Conservation (phyloP, 2,329 filamentous ascomycete species). For the Alternaria tenuissima region DNA sequence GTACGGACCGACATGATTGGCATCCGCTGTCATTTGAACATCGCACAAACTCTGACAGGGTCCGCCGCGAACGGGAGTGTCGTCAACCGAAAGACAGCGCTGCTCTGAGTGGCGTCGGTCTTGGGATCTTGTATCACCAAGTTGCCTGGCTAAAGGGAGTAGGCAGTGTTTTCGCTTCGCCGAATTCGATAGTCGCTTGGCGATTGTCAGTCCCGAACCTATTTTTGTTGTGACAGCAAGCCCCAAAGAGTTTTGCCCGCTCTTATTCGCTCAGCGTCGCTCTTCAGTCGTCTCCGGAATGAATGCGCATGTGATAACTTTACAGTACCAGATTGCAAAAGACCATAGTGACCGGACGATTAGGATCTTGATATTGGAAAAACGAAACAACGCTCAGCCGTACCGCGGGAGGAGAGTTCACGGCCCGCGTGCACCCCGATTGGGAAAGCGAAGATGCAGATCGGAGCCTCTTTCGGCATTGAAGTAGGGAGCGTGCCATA, state of each 20-base stretch:
- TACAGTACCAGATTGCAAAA: not conserved
- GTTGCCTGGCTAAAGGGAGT: not conserved
- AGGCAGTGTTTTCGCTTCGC: not conserved
- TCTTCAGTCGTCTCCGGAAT: not conserved
- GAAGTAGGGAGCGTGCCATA: not conserved
- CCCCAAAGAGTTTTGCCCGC: not conserved
- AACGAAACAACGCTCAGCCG: not conserved
- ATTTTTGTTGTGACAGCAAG: not conserved
- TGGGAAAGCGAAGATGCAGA: conserved; percentile 4
- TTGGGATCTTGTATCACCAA: not conserved
- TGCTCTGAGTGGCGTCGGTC: not conserved
- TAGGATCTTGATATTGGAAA: conserved; percentile 4
- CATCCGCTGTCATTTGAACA: conserved; percentile 3
- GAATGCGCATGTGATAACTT: not conserved
- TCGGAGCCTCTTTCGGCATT: not conserved
- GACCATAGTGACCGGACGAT: not conserved
- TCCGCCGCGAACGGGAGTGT: not conserved
- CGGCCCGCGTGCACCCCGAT: not conserved
- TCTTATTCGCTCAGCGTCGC: not conserved
- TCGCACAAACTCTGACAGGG: not conserved
- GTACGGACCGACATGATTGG: not conserved
- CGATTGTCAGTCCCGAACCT: not conserved
- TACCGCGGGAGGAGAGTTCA: conserved; percentile 1
- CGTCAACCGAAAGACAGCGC: not conserved
- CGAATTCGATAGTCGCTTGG: conserved; percentile 1